Base-by-base conservation (phyloP, 257 asterid genomes). In the Fraxinus pennsylvanica region DNA sequence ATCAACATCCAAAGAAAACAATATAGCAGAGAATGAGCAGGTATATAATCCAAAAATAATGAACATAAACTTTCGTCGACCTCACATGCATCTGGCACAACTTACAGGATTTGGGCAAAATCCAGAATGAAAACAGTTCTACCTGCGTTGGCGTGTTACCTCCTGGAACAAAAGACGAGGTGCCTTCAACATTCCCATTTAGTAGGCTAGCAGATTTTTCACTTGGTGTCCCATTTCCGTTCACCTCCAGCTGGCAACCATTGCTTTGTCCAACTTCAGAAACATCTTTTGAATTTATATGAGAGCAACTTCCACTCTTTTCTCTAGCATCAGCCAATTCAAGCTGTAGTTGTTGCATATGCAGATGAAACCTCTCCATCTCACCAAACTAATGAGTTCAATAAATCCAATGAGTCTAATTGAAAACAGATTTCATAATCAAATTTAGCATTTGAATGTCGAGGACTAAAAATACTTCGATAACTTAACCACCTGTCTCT, bases 351-450 rank as follows among this genome's bases (percentile, higher is more conserved):
- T 91, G 96, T 81, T 92, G 98, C 30, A 90, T 74, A 77, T 85
- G 94, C 81, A 88, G 50, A 81, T 92, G 92, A 80, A 90, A 87
- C 78, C 93, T 92, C 83, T 94, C 98, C 93, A 89, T 91, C 90
- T 94, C 91, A 66, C 81, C 86, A 74, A 70, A 82, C 98, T 94
- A 87, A 80, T 30, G 57, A 54, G 67, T 74, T 63, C 8, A 65
- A 76, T 43, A 39, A 5, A 70, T 57, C 45, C n/a, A 54, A 50
- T 78, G 43, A 84, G 79, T 72, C 61, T n/a, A 71, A 13, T n/a
- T 25, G 70, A 25, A 81, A 74, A 36, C 4, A 30, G 30, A 61
- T 29, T 13, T 35, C 30, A 74, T 3, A 3, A 45, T 43, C 68
- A 13, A 47, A 52, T 9, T 73, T 39, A 52, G 29, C 47, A 38